These are phyloP conservation scores for Metschnikowia corniflorae DNA, from an alignment of 805 yeast species.

Conservation along the genomic window DNA sequence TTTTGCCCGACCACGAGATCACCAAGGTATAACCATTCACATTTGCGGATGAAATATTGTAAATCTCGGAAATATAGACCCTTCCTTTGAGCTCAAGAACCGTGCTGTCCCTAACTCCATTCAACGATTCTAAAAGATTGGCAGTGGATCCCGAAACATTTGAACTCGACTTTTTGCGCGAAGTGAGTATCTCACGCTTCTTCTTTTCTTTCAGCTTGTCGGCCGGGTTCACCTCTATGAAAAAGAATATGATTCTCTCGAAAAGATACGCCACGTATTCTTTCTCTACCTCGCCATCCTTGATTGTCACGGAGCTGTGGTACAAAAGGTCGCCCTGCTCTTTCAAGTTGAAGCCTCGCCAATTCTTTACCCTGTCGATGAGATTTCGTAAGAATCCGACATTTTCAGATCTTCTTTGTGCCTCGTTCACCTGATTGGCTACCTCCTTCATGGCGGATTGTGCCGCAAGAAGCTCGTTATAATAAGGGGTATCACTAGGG, in stretches of 20 bases:
- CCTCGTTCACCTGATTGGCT: conserved; percentile 86
- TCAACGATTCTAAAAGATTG: conserved; percentile 34
- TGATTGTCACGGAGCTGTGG: conserved; percentile 66
- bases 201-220: conserved; percentile 33
- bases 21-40: conserved; percentile 55
- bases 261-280: conserved; percentile 89
- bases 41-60: conserved; percentile 37
- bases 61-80: conserved; percentile 67
- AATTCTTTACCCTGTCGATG: conserved; percentile 72
- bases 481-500: conserved; percentile 23
- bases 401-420: conserved; percentile 89
- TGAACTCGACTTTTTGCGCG: conserved; percentile 45
- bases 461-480: conserved; percentile 69
- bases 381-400: conserved; percentile 65
- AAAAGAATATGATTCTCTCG: conserved; percentile 58
- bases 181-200: conserved; percentile 39
- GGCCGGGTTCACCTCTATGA: conserved; percentile 27
- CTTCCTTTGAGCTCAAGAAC: conserved; percentile 69
- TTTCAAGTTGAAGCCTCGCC: conserved; percentile 83
- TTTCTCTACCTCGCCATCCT: conserved; percentile 68
- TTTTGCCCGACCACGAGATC: conserved; percentile 79
- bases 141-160: conserved; percentile 41
- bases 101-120: conserved; percentile 25
- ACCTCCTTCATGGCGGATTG: conserved; percentile 73
- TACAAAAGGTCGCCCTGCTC: conserved; percentile 83